Conservation (phyloP, 352 stramenopile species). For the Globisporangium perplexum region DNA sequence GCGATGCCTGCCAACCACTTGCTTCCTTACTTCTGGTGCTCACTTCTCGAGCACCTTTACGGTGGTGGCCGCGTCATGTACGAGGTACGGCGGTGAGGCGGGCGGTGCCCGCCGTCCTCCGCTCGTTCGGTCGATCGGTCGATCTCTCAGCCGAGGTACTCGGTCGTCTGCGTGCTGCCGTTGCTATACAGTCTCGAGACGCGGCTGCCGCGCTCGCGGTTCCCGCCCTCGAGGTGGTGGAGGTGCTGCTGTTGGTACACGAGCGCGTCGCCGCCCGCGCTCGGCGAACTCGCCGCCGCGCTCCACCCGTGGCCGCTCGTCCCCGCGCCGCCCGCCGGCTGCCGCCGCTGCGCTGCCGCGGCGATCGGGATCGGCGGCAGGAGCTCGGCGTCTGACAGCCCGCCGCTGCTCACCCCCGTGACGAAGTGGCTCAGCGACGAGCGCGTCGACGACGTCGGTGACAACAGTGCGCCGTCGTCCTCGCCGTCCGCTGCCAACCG, state of each 20-base stretch:
- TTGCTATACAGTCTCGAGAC: slow-evolving; percentile 4
- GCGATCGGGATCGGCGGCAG: slow-evolving; percentile 7
- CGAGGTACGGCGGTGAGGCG: no score
- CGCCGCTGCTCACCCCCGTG: background rate
- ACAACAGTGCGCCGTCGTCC: slow-evolving; percentile 9
- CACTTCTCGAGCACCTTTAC: no score
- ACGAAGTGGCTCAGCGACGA: slow-evolving; percentile 7
- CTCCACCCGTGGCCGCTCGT: slow-evolving; percentile 35
- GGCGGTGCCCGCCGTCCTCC: no score
- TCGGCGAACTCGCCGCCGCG: slow-evolving; percentile 10
- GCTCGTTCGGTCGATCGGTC: background rate
- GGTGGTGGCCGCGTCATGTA: no score
- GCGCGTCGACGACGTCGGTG: slow-evolving; percentile 8
- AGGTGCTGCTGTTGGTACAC: slow-evolving; percentile 23
- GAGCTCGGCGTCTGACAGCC: background rate
- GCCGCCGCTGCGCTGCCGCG: background rate
- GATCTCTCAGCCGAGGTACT: background rate
- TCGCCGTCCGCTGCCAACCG: slow-evolving; percentile 8
- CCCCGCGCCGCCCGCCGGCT: background rate
- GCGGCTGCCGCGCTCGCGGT: background rate
- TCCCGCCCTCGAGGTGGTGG: slow-evolving; percentile 9
- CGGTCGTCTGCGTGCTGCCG: slow-evolving; percentile 15
- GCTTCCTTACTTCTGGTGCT: no score
- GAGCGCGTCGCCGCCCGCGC: slow-evolving; percentile 4
- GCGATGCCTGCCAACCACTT: no score